phyloP scores from a whole-genome alignment of 805 yeast species.

The Candida railenensis region DNA sequence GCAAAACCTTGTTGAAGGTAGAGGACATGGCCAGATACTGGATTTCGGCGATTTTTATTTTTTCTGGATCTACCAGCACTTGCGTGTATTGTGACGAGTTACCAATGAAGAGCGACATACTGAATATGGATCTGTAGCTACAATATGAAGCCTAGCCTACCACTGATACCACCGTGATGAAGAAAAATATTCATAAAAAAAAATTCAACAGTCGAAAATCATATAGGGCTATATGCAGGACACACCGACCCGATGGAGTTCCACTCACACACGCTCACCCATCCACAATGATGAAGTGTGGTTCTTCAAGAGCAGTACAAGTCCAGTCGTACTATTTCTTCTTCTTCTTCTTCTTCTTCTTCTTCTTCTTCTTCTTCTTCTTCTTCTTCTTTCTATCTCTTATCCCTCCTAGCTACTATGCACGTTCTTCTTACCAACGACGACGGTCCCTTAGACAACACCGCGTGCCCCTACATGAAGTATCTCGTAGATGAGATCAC shows the following conservation, averaged over 20 bases:
- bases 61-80: conserved; percentile 58
- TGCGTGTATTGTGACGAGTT: conserved; percentile 38
- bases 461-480: conserved; percentile 81
- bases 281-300: no score
- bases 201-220: no score
- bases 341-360: background rate
- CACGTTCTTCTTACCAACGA: conserved; percentile 77
- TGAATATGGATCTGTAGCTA: no score
- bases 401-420: conserved; percentile 25
- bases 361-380: background rate
- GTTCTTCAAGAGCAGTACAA: no score
- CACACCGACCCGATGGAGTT: no score
- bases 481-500: conserved; percentile 71
- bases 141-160: no score
- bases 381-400: background rate
- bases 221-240: no score
- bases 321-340: no score
- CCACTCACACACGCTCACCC: no score
- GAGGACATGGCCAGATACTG: conserved; percentile 66
- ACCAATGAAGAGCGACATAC: conserved; percentile 66
- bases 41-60: conserved; percentile 59
- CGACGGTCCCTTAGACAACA: conserved; percentile 88
- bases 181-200: no score
- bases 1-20: conserved; percentile 56
- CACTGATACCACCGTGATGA: no score